These are phyloP conservation scores for Fusarium pseudocircinatum DNA, from an alignment of 2,329 filamentous ascomycete species.

Conservation along the genomic window DNA sequence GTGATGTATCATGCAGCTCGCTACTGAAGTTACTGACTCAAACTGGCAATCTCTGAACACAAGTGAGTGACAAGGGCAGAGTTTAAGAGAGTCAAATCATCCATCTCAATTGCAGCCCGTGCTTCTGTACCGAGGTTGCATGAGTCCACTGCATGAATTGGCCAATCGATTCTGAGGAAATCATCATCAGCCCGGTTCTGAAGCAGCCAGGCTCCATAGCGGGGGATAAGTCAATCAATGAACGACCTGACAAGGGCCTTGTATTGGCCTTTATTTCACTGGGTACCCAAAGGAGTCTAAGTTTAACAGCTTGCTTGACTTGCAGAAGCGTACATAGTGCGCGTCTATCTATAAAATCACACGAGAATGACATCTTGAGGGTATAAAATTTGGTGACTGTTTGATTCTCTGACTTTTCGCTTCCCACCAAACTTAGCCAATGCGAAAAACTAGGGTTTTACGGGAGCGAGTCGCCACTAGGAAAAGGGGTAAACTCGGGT, in stretches of 20 bases:
- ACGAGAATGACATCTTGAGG: constrained; percentile 15
- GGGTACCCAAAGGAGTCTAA: not conserved
- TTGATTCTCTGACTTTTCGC: not conserved
- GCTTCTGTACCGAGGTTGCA: constrained; percentile 31
- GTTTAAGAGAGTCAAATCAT: constrained; percentile 24
- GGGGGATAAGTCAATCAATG: constrained; percentile 16
- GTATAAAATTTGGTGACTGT: not conserved
- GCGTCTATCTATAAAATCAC: not conserved
- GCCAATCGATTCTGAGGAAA: constrained; percentile 28
- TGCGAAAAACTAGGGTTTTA: constrained; percentile 30
- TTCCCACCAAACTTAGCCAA: not conserved
- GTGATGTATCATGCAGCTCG: not conserved
- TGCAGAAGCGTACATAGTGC: not conserved
- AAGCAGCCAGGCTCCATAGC: constrained; percentile 6
- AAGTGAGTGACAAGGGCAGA: constrained; percentile 19
- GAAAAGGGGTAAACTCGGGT: constrained; percentile 27
- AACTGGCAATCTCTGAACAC: not conserved
- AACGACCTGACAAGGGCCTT: constrained; percentile 7
- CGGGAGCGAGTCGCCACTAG: constrained; percentile 31
- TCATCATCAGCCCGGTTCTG: constrained; percentile 27
- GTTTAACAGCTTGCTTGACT: not conserved
- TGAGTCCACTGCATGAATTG: constrained; percentile 20
- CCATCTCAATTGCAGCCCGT: constrained; percentile 2
- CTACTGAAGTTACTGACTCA: not conserved
- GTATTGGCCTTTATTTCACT: constrained; percentile 25